Conservation (phyloP, 2,329 filamentous ascomycete genomes). For the Sarocladium brachiariae region DNA sequence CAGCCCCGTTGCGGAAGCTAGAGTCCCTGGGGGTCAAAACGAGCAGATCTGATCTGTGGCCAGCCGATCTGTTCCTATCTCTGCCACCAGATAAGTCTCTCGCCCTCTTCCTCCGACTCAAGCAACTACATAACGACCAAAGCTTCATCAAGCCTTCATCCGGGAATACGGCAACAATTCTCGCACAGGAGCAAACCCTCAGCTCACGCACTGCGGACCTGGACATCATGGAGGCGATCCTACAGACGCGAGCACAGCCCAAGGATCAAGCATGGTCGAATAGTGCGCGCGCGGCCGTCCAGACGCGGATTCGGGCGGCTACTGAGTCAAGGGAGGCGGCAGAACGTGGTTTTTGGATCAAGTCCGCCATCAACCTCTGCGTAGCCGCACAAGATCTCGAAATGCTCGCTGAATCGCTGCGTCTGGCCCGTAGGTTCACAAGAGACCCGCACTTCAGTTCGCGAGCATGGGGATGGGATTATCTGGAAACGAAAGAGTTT, state of each 20-base stretch:
- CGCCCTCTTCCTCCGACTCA: neutral
- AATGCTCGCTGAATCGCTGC: slow-evolving; percentile 16
- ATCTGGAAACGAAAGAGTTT: slow-evolving; percentile 16
- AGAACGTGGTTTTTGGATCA: slow-evolving; percentile 20
- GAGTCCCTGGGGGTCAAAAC: neutral
- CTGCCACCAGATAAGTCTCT: neutral
- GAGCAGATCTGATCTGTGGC: neutral
- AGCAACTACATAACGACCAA: neutral
- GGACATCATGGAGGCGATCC: neutral
- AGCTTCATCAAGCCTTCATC: neutral
- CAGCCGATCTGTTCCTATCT: neutral
- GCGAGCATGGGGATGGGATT: slow-evolving; percentile 10
- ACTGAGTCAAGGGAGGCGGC: slow-evolving; percentile 17
- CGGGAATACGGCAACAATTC: neutral
- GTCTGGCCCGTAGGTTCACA: slow-evolving; percentile 21
- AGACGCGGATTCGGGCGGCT: slow-evolving; percentile 18
- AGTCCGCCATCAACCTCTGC: slow-evolving; percentile 20
- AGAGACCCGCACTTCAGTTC: neutral
- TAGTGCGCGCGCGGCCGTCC: slow-evolving; percentile 12
- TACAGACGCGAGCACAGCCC: neutral
- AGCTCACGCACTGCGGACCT: neutral
- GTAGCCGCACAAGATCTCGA: slow-evolving; percentile 20
- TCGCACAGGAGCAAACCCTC: neutral
- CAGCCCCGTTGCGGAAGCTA: no score
- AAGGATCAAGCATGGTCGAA: slow-evolving; percentile 12